A percentile compares a stretch with the other conserved stretches of the same genome.
Evolutionary conservation across 257 asterid species (phyloP).

Genomic region (Scutellaria galericulata): DNA sequence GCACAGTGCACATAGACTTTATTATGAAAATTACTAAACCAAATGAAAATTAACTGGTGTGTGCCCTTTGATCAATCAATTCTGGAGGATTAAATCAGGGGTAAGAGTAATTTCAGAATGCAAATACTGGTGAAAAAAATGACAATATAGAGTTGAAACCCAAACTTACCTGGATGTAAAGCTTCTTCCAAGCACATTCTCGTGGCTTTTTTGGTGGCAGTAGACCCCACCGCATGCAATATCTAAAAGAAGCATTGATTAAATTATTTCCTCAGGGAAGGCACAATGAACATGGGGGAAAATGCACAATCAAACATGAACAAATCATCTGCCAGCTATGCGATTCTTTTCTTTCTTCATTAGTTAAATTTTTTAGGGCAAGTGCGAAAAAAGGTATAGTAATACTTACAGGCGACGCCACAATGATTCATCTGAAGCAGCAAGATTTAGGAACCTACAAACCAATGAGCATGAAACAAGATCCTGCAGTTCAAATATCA

Average conservation of each 20-base stretch:
- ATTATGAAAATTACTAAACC: conserved; percentile 10
- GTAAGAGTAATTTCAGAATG: background rate
- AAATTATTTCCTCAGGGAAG: too few relatives aligned
- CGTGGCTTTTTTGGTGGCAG: conserved; percentile 75
- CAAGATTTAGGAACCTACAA: conserved; percentile 69
- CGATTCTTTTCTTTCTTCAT: conserved; percentile 1
- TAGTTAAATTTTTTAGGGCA: conserved; percentile 15
- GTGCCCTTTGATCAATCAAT: background rate
- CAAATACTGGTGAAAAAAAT: background rate
- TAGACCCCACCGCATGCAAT: conserved; percentile 91
- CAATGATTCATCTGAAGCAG: conserved; percentile 80
- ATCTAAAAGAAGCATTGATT: conserved; percentile 41
- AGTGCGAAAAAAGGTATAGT: background rate
- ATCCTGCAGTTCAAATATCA: conserved; percentile 58
- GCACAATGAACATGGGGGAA: too few relatives aligned
- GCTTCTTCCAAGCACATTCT: conserved; percentile 93
- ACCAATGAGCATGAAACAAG: conserved; percentile 81
- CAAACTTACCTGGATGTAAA: conserved; percentile 50
- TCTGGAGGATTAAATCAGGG: background rate
- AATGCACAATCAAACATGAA: conserved; percentile 13
- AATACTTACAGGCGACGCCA: conserved; percentile 88
- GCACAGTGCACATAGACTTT: background rate
- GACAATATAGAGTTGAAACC: conserved; percentile 6
- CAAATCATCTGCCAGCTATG: conserved; percentile 4
- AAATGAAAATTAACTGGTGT: background rate